Conservation (phyloP, 441 rosid species). For the Gossypium aridum region DNA sequence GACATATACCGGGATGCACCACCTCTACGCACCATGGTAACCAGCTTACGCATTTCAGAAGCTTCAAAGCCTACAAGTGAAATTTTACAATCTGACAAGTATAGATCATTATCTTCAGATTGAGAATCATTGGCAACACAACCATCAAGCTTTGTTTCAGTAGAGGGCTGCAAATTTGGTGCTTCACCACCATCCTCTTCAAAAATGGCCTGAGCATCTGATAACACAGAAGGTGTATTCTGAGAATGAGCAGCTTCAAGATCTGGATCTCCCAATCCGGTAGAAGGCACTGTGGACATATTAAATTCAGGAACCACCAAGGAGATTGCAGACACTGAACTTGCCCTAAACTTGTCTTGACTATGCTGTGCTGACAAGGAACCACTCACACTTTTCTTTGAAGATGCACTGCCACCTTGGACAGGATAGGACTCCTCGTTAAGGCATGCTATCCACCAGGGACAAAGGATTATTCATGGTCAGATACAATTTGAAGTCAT, state of each 20-base stretch:
- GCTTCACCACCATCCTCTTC: slow-evolving; percentile 38
- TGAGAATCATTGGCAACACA: slow-evolving; percentile 78
- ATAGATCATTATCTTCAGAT: slow-evolving; percentile 76
- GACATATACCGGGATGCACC: slow-evolving; percentile 83
- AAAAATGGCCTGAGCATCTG: slow-evolving; percentile 37
- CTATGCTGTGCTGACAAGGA: slow-evolving; percentile 36
- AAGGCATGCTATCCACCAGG: slow-evolving; percentile 74
- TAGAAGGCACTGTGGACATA: slow-evolving; percentile 29
- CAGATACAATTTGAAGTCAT: slow-evolving; percentile 22
- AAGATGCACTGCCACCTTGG: slow-evolving; percentile 42
- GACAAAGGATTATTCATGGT: slow-evolving; percentile 27
- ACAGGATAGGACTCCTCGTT: slow-evolving; percentile 87
- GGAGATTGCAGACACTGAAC: slow-evolving; percentile 30
- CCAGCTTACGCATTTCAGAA: slow-evolving; percentile 75
- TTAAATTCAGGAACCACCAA: slow-evolving; percentile 44
- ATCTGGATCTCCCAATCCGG: slow-evolving; percentile 55
- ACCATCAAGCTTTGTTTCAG: slow-evolving; percentile 45
- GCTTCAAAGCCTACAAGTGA: slow-evolving; percentile 81
- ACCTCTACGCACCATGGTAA: slow-evolving; percentile 73
- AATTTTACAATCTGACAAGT: slow-evolving; percentile 87
- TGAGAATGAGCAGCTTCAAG: slow-evolving; percentile 79
- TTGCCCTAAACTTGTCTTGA: slow-evolving; percentile 44
- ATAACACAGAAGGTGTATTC: slow-evolving; percentile 46
- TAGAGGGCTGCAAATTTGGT: slow-evolving; percentile 27
- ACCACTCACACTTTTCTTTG: slow-evolving; percentile 34